These are phyloP conservation scores for Paspalum notatum DNA, from an alignment of 176 grass and related monocot species.

Conservation along the genomic window DNA sequence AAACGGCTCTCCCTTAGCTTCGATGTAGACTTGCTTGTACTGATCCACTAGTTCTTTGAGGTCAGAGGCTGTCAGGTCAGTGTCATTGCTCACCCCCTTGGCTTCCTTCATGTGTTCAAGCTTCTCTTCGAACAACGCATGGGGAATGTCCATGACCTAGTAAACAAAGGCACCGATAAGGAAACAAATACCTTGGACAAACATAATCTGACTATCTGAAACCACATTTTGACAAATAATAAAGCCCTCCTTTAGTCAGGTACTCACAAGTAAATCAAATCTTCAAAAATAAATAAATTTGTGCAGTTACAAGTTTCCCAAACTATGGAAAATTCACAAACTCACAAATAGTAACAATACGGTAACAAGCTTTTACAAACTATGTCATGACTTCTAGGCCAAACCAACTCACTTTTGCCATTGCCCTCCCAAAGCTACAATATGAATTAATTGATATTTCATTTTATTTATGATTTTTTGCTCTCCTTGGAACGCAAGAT, in stretches of 20 bases:
- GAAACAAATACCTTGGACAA: neutral
- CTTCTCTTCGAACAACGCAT: slow-evolving; percentile 77
- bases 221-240: neutral
- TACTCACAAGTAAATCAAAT: no score
- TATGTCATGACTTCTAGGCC: no score
- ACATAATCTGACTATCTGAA: neutral
- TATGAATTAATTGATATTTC: no score
- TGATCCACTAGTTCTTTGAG: slow-evolving; percentile 78
- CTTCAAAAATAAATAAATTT: no score
- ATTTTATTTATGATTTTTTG: no score
- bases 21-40: slow-evolving; percentile 87
- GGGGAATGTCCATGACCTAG: slow-evolving; percentile 88
- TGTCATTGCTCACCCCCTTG: slow-evolving; percentile 68
- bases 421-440: no score
- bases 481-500: no score
- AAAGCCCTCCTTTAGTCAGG: neutral
- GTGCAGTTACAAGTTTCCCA: no score
- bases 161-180: neutral
- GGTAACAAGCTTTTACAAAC: no score
- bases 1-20: slow-evolving; percentile 83
- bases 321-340: no score
- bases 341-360: no score
- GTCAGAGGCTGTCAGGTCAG: slow-evolving; percentile 70
- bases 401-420: no score
- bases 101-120: slow-evolving; percentile 73